Evolutionary conservation across 2,329 filamentous ascomycete genomes (phyloP).

Genomic region (Lecanoromycetidae sp.): DNA sequence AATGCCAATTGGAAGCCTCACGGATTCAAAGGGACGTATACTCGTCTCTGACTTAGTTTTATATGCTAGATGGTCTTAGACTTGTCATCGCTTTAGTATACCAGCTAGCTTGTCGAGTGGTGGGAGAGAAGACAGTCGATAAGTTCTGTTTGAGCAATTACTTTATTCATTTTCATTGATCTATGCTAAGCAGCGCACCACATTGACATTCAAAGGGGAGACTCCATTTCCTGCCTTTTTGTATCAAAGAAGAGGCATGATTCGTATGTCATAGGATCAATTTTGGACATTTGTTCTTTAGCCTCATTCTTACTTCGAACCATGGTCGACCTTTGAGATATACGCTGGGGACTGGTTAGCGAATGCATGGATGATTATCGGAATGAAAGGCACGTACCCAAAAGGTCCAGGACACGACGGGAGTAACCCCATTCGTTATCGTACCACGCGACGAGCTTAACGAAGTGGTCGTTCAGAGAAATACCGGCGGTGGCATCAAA

Average conservation of each 20-base stretch:
- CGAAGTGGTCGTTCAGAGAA: constrained; percentile 93
- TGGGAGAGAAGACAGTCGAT: no score
- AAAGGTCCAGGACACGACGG: constrained; percentile 78
- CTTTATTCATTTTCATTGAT: neutral
- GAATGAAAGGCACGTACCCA: constrained; percentile 17
- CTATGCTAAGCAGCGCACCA: neutral
- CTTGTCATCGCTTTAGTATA: neutral
- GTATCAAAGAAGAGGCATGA: neutral
- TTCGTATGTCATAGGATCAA: constrained; percentile 22
- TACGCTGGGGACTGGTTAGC: constrained; percentile 43
- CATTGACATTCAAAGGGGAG: neutral
- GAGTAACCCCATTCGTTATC: constrained; percentile 99
- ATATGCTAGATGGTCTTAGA: neutral
- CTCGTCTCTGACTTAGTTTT: no score
- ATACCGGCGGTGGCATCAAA: constrained; percentile 99
- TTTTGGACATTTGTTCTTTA: constrained; percentile 25
- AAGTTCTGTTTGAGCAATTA: no score
- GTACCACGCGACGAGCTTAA: constrained; percentile 98
- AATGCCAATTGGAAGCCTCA: no score
- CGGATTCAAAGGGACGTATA: no score
- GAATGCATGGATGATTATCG: neutral
- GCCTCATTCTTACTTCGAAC: constrained; percentile 28
- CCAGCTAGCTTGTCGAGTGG: neutral
- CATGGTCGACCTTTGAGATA: constrained; percentile 62
- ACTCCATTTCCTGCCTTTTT: neutral